Evolutionary conservation across 2,329 filamentous ascomycete species (phyloP), one percentile per base, ranked within the genome.

Genomic region (Hymenoscyphus albidus): DNA sequence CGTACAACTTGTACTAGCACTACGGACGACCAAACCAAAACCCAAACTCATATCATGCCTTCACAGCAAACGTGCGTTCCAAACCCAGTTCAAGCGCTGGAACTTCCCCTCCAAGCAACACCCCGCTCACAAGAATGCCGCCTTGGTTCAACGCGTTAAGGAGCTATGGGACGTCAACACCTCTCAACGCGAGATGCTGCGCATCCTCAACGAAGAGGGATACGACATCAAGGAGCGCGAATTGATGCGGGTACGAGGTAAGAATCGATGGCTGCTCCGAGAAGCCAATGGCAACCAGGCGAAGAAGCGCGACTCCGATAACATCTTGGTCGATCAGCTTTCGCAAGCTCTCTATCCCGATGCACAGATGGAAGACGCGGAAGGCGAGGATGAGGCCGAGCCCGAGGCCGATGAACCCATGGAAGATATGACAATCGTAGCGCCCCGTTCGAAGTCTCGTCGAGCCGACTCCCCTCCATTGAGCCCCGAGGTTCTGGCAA

Each of bases 131-230:
- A 90, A 89, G 72, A 89, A 92, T 74, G 80, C 82, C 14, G 80
- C 80, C 31, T 83, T 94, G 7, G 85, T 91, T 51, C 83, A 82
- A 18, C 85, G 91, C 38, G 83, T 94, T 66, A 88, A 87, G 73
- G 85, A 93, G 77, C 81, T 95, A 71, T 95, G 91, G 91, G 88
- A 91, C 74, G 81, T 80, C 70, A 95, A 94, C 73, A 81, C 86
- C 14, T 82, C 80, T 18, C 90, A 93, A 75, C 83, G 84, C 65
- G 88, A 93, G 69, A 95, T 95, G 85, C 80, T 93, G 63, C 80
- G 82, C 32, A 84, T 85, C 35, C 80, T 95, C 64, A 86, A 85
- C 69, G 83, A 86, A 22, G 90, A 93, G 74, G 91, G 91, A 14
- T 92, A 87, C 72, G 80, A 87, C 31, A 87, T 94, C 72, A 90